A percentile compares a stretch with the other conserved stretches of the same genome.
Conservation (phyloP, 2,329 filamentous ascomycete species). For the Scopulariopsis brevicaulis region DNA sequence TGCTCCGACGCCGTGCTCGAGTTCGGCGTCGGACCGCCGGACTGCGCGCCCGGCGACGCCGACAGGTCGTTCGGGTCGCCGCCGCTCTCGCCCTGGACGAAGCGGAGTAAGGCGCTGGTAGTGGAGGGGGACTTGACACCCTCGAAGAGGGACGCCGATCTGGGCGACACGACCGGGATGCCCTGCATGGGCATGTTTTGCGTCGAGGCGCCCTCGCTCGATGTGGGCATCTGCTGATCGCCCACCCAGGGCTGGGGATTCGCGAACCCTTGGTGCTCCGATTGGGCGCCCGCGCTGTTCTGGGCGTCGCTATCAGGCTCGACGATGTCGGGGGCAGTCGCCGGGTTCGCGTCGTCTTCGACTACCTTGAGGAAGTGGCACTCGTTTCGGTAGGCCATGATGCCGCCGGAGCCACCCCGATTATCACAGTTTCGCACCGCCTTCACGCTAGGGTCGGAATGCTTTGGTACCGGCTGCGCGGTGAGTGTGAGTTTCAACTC, state of each 20-base stretch:
- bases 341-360: constrained; percentile 27
- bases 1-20: constrained; percentile 30
- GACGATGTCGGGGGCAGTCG: constrained; percentile 25
- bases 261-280: neutral
- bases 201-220: neutral
- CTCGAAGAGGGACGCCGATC: constrained; percentile 9
- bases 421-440: constrained; percentile 17
- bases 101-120: constrained; percentile 19
- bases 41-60: constrained; percentile 36
- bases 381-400: constrained; percentile 31
- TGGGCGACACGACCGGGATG: constrained; percentile 23
- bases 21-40: constrained; percentile 47
- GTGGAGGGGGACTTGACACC: constrained; percentile 2
- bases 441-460: neutral
- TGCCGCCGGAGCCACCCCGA: constrained; percentile 23
- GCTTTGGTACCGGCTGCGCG: neutral
- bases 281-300: constrained; percentile 9
- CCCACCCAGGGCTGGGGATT: constrained; percentile 22
- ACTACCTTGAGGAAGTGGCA: constrained; percentile 28
- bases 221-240: constrained; percentile 18
- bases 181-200: constrained; percentile 7
- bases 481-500: neutral
- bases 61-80: constrained; percentile 35
- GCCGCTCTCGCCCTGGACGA: constrained; percentile 26
- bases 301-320: constrained; percentile 22